These are phyloP conservation scores for Alternaria metachromatica DNA, from an alignment of 2,329 filamentous ascomycete species.

Conservation along the genomic window DNA sequence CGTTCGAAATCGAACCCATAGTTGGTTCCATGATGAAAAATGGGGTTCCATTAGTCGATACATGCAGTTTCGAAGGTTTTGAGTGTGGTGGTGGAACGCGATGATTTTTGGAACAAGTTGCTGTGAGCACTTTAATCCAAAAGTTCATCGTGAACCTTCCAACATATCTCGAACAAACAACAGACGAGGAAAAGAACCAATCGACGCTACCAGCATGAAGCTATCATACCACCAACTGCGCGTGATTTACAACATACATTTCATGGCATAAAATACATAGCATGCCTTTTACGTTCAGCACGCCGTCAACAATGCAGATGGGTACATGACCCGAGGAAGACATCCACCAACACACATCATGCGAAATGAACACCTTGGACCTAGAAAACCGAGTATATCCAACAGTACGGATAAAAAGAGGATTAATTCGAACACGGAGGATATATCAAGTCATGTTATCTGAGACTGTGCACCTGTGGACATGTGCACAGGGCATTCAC, in stretches of 20 bases:
- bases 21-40: rapidly evolving
- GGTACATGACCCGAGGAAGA: not conserved
- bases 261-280: not conserved
- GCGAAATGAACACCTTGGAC: not conserved
- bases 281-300: not conserved
- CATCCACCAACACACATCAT: not conserved
- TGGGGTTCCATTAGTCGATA: rapidly evolving
- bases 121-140: not conserved
- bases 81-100: not conserved
- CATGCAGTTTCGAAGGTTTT: rapidly evolving
- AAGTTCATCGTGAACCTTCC: rapidly evolving
- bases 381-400: not conserved
- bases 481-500: not conserved
- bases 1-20: not conserved
- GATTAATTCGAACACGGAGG: not conserved
- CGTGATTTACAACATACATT: not conserved
- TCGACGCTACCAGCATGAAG: not conserved
- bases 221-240: not conserved
- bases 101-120: not conserved
- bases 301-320: not conserved
- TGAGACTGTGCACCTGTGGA: not conserved
- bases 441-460: not conserved
- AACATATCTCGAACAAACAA: not conserved
- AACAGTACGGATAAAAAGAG: not conserved
- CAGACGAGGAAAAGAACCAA: not conserved